Conservation (phyloP, 345 rosid species). For the Geranium rotundifolium region DNA sequence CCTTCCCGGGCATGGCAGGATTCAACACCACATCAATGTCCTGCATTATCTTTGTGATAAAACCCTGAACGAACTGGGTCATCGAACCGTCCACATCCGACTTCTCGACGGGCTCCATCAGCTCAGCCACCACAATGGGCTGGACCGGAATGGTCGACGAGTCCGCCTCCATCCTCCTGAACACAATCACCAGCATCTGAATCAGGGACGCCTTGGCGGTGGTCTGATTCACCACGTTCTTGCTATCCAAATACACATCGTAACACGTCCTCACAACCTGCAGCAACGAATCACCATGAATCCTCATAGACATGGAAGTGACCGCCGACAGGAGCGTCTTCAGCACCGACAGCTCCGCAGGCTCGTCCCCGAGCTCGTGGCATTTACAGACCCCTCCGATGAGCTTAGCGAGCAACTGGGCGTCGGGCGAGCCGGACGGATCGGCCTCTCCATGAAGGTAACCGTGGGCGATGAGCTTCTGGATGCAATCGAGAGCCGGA, state of each 20-base stretch:
- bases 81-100: conserved; percentile 66
- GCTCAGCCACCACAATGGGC: conserved; percentile 97
- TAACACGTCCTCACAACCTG: conserved; percentile 89
- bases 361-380: conserved; percentile 71
- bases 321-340: conserved; percentile 85
- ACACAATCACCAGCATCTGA: conserved; percentile 94
- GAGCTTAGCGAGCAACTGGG: conserved; percentile 48
- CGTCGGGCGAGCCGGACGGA: conserved; percentile 63
- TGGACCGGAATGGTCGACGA: conserved; percentile 91
- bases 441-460: conserved; percentile 96
- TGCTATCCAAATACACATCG: conserved; percentile 84
- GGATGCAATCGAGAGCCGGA: conserved; percentile 83
- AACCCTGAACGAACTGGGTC: conserved; percentile 80
- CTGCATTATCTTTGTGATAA: conserved; percentile 68
- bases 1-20: conserved; percentile 42
- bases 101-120: conserved; percentile 81
- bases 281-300: conserved; percentile 86
- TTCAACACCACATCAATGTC: conserved; percentile 61
- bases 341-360: conserved; percentile 53
- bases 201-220: conserved; percentile 93
- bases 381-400: conserved; percentile 82
- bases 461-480: conserved; percentile 82
- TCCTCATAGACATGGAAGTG: conserved; percentile 72
- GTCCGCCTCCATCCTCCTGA: conserved; percentile 98
- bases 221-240: conserved; percentile 81